phyloP scores from a whole-genome alignment of 495 filamentous ascomycete species.

The Talaromyces thailandensis region DNA sequence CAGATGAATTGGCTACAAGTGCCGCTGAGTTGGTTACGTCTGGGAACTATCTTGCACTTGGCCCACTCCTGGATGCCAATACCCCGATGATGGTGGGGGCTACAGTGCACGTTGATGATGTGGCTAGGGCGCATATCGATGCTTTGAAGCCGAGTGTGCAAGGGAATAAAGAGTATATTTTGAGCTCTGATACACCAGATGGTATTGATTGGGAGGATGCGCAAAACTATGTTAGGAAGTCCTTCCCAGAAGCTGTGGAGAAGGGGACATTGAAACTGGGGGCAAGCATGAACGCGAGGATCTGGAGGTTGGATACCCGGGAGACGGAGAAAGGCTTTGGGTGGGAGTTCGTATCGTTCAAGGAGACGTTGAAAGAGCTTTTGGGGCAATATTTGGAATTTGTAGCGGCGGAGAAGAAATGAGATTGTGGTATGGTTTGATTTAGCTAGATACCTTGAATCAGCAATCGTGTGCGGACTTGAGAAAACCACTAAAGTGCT shows the following conservation, averaged over 20 bases:
- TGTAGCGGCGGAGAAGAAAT: neutral
- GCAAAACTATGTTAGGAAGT: conserved; percentile 22
- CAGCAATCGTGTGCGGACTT: too few relatives aligned
- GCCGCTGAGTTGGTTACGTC: conserved; percentile 8
- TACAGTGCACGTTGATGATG: conserved; percentile 18
- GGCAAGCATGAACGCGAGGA: conserved; percentile 24
- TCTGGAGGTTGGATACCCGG: conserved; percentile 30
- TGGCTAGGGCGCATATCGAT: conserved; percentile 18
- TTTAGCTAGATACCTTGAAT: too few relatives aligned
- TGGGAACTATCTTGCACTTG: conserved; percentile 11
- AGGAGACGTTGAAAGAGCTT: conserved; percentile 31
- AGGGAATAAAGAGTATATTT: conserved; percentile 14
- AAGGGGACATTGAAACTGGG: conserved; percentile 24
- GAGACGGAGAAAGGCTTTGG: conserved; percentile 37
- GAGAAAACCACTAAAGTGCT: too few relatives aligned
- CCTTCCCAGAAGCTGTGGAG: conserved; percentile 32
- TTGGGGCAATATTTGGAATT: conserved; percentile 17
- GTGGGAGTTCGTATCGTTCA: conserved; percentile 32
- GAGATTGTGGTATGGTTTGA: neutral
- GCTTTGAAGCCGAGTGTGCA: conserved; percentile 8
- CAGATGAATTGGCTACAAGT: conserved; percentile 11
- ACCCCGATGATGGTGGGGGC: conserved; percentile 13
- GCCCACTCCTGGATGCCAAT: conserved; percentile 6
- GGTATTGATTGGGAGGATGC: conserved; percentile 35
- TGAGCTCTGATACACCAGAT: conserved; percentile 12